Base-by-base conservation (phyloP, 768 basidiomycete genomes). In the Lentinula lateritia region DNA sequence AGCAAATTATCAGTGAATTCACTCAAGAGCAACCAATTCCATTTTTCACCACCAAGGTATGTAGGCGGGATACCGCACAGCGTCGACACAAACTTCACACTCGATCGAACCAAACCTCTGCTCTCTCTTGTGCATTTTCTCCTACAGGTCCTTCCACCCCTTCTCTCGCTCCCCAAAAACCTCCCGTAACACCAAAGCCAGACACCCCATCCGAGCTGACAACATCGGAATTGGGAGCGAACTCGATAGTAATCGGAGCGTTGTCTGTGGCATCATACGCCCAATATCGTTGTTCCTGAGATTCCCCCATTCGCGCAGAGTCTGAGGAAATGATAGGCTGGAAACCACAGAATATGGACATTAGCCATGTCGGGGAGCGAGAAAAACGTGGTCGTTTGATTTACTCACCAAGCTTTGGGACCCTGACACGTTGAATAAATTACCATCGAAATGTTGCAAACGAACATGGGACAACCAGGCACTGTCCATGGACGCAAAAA, bases 181-280 rank as follows among this genome's bases (percentile, higher is more conserved):
- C 60, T 2, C 69, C 72, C 5, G 64, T 62, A 16, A 67, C 45
- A 6, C 68, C 67, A 28, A 72, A 62, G 3, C 68, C 70, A 52
- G 68, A 10, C 16, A 57, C 55, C 6, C 43, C 42, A 9, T 55
- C 61, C 16, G 54, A 52, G 5, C 55, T 56, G 13, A 39, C 61
- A 36, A 53, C 43, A 15, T 8, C 16, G 7, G 10, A 7, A 16
- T n/a, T 32, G 35, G 46, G 13, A 61, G 50, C 66, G 36, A 64
- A 61, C 52, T 69, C 70, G 42, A 67, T 68, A 45, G 55, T 64
- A 32, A 61, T 39, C 6, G 50, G 15, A 12, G 61, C 56, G 16
- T 64, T 62, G 32, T 64, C 66, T 20, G 52, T 36, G 46, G 59
- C 64, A 42, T 62, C 60, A 32, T 56, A 60, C 1, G 68, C 64